Conservation (phyloP, 208 protist genomes). For the Trypanosoma platydactyli region DNA sequence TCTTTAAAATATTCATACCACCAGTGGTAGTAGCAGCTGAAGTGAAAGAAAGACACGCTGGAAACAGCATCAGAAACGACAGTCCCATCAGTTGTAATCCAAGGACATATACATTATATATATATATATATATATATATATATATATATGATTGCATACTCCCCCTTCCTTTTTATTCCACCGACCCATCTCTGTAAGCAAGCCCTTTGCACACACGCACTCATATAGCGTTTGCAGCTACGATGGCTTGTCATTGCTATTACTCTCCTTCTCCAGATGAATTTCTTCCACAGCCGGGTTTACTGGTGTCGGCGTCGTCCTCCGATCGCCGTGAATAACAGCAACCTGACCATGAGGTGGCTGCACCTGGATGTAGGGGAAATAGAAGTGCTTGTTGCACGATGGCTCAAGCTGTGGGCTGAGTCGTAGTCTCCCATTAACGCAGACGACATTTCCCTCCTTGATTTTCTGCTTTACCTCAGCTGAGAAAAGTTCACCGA, state of each 20-base stretch:
- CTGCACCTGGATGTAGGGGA: slow-evolving; percentile 89
- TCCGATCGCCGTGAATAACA: slow-evolving; percentile 77
- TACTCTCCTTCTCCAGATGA: slow-evolving; percentile 22
- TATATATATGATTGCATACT: slow-evolving; percentile 5
- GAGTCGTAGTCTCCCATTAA: slow-evolving; percentile 82
- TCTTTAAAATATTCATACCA: too few species aligned
- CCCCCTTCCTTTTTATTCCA: too few species aligned
- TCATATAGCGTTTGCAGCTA: background rate
- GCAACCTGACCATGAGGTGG: slow-evolving; percentile 87
- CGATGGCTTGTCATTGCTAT: slow-evolving; percentile 1
- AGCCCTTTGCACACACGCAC: slow-evolving; percentile 10
- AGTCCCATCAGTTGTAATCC: too few species aligned
- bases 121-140: slow-evolving; percentile 10
- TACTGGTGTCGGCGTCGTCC: slow-evolving; percentile 41
- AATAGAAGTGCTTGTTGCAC: slow-evolving; percentile 91
- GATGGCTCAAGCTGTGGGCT: slow-evolving; percentile 89
- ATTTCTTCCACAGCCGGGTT: slow-evolving; percentile 37
- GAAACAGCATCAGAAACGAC: too few species aligned
- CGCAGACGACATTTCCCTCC: slow-evolving; percentile 87
- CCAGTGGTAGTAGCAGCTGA: too few species aligned
- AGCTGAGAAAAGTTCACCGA: slow-evolving; percentile 84
- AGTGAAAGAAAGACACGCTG: too few species aligned
- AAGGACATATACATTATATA: background rate
- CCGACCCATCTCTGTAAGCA: too few species aligned
- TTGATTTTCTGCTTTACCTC: slow-evolving; percentile 70